phyloP scores from a whole-genome alignment of 805 yeast species.

The Metschnikowia rubicola region DNA sequence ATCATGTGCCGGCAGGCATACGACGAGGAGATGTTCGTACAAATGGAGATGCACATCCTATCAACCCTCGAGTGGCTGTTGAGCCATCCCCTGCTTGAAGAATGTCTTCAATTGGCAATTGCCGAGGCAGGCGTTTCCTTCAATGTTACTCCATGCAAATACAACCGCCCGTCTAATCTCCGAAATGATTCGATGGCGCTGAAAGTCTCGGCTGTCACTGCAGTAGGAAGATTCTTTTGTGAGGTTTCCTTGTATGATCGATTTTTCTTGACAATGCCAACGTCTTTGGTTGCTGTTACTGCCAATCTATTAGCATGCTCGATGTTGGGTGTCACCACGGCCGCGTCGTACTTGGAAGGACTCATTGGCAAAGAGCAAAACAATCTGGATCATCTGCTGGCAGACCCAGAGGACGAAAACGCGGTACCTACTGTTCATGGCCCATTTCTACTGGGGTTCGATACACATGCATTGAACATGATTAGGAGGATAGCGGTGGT shows the following conservation, averaged over 20 bases:
- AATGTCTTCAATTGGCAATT: slow-evolving; percentile 44
- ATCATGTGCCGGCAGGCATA: slow-evolving; percentile 58
- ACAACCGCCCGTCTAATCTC: slow-evolving; percentile 18
- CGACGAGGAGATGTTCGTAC: slow-evolving; percentile 50
- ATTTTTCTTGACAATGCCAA: slow-evolving; percentile 42
- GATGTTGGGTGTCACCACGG: slow-evolving; percentile 47
- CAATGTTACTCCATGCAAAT: slow-evolving; percentile 23
- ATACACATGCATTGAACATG: slow-evolving; percentile 32
- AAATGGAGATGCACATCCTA: slow-evolving; percentile 44
- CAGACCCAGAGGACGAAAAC: slow-evolving; percentile 40
- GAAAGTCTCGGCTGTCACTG: slow-evolving; percentile 50
- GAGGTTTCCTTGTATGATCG: slow-evolving; percentile 52
- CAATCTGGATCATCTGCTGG: slow-evolving; percentile 12
- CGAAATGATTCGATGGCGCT: slow-evolving; percentile 19
- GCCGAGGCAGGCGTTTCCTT: slow-evolving; percentile 28
- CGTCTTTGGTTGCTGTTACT: slow-evolving; percentile 47
- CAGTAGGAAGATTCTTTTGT: slow-evolving; percentile 51
- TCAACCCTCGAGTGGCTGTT: slow-evolving; percentile 43
- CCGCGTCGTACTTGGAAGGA: slow-evolving; percentile 18
- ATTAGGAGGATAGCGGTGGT: slow-evolving; percentile 42
- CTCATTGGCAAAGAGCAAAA: slow-evolving; percentile 8
- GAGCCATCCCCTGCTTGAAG: slow-evolving; percentile 50
- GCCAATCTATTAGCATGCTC: slow-evolving; percentile 53
- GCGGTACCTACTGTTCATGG: slow-evolving; percentile 39
- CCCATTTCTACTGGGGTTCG: slow-evolving; percentile 49